Base-by-base conservation (phyloP, 495 filamentous ascomycete species). In the Hyphodiscus hymeniophilus region DNA sequence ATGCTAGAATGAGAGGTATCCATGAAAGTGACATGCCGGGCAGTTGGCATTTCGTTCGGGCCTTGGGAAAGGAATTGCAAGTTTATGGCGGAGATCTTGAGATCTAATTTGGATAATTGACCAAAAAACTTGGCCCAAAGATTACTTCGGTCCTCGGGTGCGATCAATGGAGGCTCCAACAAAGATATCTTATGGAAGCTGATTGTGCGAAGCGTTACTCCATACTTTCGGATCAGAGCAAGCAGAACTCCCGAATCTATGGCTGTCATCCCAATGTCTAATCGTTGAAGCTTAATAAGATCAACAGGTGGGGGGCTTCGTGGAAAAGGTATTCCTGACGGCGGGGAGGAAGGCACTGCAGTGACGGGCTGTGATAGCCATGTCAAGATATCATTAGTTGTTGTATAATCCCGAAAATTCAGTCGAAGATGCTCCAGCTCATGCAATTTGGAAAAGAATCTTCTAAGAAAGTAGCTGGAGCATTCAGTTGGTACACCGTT, bases 241-340 rank as follows among this genome's bases (percentile, higher is more conserved):
- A 72, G 42, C 15, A 72, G 33, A 0, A 45, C 22, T 0, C 34
- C 1, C 7, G 50, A 38, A 0, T 43, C 11, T 15, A 64, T 45
- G 0, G 33, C 38, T 18, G 60, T 41, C 49, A 55, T 55, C 10
- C 70, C 71, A 11, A 75, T 51, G 4, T 72, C 67, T 6, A 75
- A 51, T 3, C 54, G 50, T 26, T 62, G 45, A 0, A 74, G 55
- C 6, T 54, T 43, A 3, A 55, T 42, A 16, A 72, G 52, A 1
- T 21, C 24, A 7, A 53, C 50, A 26, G 59, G 23, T 7, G 3
- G 31, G 7, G 46, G 58, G 22, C 28, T 48, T n/a, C 45, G 34
- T 16, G 34, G 24, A 16, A 33, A 30, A 21, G 22, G 4, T 44
- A 24, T 26, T 24, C 24, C 42, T 46, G 8, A 18, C 16, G 42